Conservation (phyloP, 2,329 filamentous ascomycete genomes). For the Colletotrichum phormii region DNA sequence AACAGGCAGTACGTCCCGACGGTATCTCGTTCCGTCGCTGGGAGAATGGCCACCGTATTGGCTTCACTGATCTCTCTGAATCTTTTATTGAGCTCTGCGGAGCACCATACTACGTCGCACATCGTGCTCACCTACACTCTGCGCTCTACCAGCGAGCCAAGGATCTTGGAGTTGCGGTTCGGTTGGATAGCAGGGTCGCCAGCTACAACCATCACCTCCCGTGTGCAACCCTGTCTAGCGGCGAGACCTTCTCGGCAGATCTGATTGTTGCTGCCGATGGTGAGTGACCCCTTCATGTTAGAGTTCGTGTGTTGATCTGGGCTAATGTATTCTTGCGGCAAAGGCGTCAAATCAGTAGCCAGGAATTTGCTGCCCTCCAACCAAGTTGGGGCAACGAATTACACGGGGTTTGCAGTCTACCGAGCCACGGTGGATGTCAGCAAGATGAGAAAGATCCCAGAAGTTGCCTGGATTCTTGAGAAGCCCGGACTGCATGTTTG, state of each 20-base stretch:
- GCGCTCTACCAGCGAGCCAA: slow-evolving; percentile 44
- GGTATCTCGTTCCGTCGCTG: slow-evolving; percentile 42
- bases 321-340: too few relatives aligned
- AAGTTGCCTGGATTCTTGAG: slow-evolving; percentile 52
- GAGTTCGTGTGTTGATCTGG: not conserved
- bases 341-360: slow-evolving; percentile 47
- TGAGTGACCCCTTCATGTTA: slow-evolving; percentile 11
- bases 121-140: slow-evolving; percentile 50
- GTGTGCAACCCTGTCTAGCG: slow-evolving; percentile 40
- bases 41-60: slow-evolving; percentile 41
- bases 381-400: slow-evolving; percentile 31
- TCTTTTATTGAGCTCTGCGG: slow-evolving; percentile 42
- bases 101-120: slow-evolving; percentile 49
- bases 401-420: slow-evolving; percentile 55
- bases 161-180: slow-evolving; percentile 42
- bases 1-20: slow-evolving; percentile 38
- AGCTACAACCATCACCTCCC: slow-evolving; percentile 40
- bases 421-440: slow-evolving; percentile 52
- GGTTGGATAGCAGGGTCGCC: slow-evolving; percentile 40
- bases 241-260: slow-evolving; percentile 42
- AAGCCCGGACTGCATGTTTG: slow-evolving; percentile 53
- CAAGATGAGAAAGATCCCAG: slow-evolving; percentile 49
- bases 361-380: slow-evolving; percentile 35
- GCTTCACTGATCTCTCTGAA: slow-evolving; percentile 36
- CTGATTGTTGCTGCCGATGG: slow-evolving; percentile 52